Conservation (phyloP, 805 yeast genomes). For the Pichia nanzhaoensis region DNA sequence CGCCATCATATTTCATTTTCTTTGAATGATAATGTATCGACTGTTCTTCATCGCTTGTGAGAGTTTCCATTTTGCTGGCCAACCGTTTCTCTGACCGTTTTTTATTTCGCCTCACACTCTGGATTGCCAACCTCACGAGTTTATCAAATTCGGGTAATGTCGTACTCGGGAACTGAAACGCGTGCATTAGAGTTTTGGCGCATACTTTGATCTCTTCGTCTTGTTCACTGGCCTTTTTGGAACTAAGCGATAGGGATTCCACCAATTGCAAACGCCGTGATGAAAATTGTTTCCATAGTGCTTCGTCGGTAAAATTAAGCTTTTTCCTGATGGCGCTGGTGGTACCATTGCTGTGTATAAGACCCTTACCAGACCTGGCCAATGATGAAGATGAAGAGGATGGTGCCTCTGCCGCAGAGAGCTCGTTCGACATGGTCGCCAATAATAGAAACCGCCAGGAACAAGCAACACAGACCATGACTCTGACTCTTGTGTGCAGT, state of each 20-base stretch:
- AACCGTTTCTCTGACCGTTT: slow-evolving; percentile 49
- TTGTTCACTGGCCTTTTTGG: slow-evolving; percentile 86
- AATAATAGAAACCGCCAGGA: too few relatives aligned
- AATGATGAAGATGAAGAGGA: too few relatives aligned
- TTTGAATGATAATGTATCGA: too few relatives aligned
- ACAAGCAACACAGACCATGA: too few relatives aligned
- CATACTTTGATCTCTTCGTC: slow-evolving; percentile 74
- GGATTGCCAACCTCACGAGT: slow-evolving; percentile 88
- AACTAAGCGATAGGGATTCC: slow-evolving; percentile 54
- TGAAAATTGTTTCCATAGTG: slow-evolving; percentile 85
- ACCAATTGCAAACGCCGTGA: slow-evolving; percentile 84
- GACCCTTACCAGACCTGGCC: not conserved
- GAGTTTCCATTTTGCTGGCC: slow-evolving; percentile 20
- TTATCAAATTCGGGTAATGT: slow-evolving; percentile 74
- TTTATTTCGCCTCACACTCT: slow-evolving; percentile 83
- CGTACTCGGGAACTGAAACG: slow-evolving; percentile 61
- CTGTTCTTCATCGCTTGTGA: slow-evolving; percentile 10
- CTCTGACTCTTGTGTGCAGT: too few relatives aligned
- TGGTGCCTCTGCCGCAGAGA: too few relatives aligned
- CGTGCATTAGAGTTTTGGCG: slow-evolving; percentile 68
- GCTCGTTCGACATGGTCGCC: too few relatives aligned
- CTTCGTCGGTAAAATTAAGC: slow-evolving; percentile 73
- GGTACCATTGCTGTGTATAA: slow-evolving; percentile 29
- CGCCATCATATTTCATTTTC: too few relatives aligned
- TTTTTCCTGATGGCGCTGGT: slow-evolving; percentile 43